These are phyloP conservation scores for Suillus occidentalis DNA, from an alignment of 768 basidiomycete genomes.

Conservation along the genomic window DNA sequence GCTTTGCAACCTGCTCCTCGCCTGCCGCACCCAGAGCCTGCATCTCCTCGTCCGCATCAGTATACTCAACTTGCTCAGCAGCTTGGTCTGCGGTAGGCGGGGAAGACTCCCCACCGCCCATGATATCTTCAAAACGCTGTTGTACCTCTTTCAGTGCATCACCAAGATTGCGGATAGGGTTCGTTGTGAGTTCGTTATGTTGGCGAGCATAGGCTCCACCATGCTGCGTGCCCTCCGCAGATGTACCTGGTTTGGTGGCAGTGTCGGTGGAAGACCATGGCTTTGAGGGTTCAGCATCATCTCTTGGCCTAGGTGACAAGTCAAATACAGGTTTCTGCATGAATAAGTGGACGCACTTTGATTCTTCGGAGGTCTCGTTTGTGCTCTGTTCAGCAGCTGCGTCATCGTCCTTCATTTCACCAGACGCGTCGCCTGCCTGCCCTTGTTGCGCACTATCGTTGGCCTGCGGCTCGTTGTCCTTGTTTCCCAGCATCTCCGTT, in stretches of 20 bases:
- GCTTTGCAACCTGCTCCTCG: conserved; percentile 78
- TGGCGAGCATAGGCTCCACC: conserved; percentile 43
- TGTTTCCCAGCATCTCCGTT: conserved; percentile 23
- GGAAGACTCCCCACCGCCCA: conserved; percentile 41
- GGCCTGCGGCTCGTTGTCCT: conserved; percentile 14
- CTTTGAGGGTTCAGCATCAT: conserved; percentile 8
- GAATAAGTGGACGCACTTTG: not conserved
- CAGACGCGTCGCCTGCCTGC: conserved; percentile 21
- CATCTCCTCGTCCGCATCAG: conserved; percentile 69
- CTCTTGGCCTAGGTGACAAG: conserved; percentile 1
- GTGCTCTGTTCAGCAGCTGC: conserved; percentile 25
- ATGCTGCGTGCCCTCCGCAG: conserved; percentile 44
- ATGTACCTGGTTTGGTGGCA: conserved; percentile 32
- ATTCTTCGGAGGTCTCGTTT: conserved; percentile 29
- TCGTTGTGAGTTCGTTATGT: conserved; percentile 39
- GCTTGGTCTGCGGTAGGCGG: conserved; percentile 36
- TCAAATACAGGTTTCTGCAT: not conserved
- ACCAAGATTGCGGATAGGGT: conserved; percentile 77
- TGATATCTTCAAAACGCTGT: conserved; percentile 82
- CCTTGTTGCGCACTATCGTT: conserved; percentile 22
- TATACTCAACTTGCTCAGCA: conserved; percentile 72
- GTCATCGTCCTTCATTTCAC: conserved; percentile 5
- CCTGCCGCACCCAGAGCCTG: conserved; percentile 89
- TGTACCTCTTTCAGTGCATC: conserved; percentile 81
- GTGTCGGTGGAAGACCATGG: conserved; percentile 2